phyloP scores from a whole-genome alignment of 2,329 filamentous ascomycete genomes.

The Neopestalotiopsis sp. region DNA sequence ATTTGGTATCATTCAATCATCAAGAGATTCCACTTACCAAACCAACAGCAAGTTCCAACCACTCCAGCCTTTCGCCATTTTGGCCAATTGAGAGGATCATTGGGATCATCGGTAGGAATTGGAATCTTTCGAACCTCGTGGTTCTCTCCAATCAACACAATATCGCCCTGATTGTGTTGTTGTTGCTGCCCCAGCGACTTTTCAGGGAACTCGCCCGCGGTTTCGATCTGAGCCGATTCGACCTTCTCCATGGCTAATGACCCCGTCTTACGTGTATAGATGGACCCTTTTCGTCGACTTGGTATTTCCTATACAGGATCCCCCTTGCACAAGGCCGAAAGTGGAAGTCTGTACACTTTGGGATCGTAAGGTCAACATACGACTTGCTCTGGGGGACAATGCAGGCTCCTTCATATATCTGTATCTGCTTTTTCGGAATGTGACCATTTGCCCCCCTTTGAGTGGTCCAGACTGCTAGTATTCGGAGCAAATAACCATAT shows the following conservation, averaged over 20 bases:
- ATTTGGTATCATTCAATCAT: background rate
- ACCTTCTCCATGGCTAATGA: background rate
- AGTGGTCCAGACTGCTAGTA: background rate
- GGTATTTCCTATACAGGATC: background rate
- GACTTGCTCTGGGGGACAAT: background rate
- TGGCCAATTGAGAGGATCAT: slow-evolving; percentile 32
- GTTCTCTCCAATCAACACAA: slow-evolving; percentile 19
- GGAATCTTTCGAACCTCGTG: slow-evolving; percentile 25
- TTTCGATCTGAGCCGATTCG: slow-evolving; percentile 2
- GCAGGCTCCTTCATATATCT: background rate
- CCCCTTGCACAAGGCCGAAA: background rate
- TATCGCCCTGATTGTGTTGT: slow-evolving; percentile 17
- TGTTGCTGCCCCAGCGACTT: slow-evolving; percentile 6
- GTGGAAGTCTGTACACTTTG: background rate
- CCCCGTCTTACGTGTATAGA: background rate
- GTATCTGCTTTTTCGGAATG: background rate
- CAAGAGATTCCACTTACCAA: slow-evolving; percentile 21
- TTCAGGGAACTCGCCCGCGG: background rate
- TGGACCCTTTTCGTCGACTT: background rate
- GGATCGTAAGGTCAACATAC: slow-evolving; percentile 5
- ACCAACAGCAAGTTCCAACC: slow-evolving; percentile 34
- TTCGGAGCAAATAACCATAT: background rate
- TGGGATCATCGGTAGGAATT: slow-evolving; percentile 26
- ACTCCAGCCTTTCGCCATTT: slow-evolving; percentile 29
- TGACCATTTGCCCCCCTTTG: background rate